Percentiles rank a stretch among this genome's conserved stretches.
These are phyloP conservation scores for Solanum bukasovii DNA, from an alignment of 257 asterid species.

Conservation along the genomic window DNA sequence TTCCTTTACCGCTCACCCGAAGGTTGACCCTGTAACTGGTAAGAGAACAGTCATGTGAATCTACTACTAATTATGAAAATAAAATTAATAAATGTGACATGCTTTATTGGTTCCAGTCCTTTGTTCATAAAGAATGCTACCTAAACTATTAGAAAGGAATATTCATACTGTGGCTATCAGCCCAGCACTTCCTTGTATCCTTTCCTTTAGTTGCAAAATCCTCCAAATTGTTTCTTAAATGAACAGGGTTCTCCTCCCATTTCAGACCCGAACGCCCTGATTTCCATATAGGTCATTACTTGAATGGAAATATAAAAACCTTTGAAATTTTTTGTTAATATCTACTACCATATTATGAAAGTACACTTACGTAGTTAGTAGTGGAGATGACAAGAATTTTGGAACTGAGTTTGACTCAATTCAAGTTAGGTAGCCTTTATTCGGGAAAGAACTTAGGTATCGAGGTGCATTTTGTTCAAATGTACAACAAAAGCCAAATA, in stretches of 20 bases:
- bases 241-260: background rate
- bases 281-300: background rate
- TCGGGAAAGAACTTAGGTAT: background rate
- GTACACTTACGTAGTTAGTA: background rate
- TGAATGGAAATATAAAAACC: background rate
- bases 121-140: background rate
- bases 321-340: background rate
- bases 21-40: conserved; percentile 93
- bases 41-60: conserved; percentile 11
- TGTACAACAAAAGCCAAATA: background rate
- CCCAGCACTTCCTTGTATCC: background rate
- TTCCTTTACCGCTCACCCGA: conserved; percentile 93
- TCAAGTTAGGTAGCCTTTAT: background rate
- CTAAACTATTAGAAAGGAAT: background rate
- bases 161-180: background rate
- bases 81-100: background rate
- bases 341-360: background rate
- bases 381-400: too few species aligned
- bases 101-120: background rate
- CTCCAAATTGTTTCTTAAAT: background rate
- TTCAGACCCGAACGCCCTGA: background rate
- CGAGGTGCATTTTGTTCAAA: background rate
- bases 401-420: too few species aligned
- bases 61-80: background rate
- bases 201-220: background rate